Evolutionary conservation across 768 basidiomycete species (phyloP).

Genomic region (Candolleomyces efflorescens): DNA sequence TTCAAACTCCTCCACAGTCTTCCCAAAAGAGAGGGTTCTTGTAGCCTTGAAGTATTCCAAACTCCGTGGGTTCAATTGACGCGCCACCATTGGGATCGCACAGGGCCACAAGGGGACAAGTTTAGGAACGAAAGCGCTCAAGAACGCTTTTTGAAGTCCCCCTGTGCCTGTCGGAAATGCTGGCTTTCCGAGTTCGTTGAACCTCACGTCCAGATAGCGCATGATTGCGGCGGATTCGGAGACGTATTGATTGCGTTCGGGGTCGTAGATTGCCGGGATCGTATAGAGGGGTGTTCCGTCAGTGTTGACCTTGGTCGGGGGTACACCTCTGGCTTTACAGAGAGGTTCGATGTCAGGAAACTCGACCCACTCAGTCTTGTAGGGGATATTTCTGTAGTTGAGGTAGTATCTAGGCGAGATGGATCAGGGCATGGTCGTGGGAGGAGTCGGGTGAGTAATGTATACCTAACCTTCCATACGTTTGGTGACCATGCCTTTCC

Average conservation of each 20-base stretch:
- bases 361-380: conserved; percentile 41
- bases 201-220: conserved; percentile 10
- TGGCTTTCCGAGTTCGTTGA: conserved; percentile 4
- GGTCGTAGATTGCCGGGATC: conserved; percentile 9
- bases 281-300: conserved; percentile 11
- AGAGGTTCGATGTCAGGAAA: conserved; percentile 35
- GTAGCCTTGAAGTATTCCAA: conserved; percentile 32
- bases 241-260: conserved; percentile 1
- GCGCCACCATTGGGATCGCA: conserved; percentile 15
- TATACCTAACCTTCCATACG: conserved; percentile 32
- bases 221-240: conserved; percentile 11
- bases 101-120: conserved; percentile 16
- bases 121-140: conserved; percentile 13
- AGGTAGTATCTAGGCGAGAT: conserved; percentile 18
- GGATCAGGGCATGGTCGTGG: background rate
- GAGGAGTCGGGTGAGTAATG: background rate
- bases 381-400: conserved; percentile 30
- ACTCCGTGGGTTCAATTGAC: conserved; percentile 18
- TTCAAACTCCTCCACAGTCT: conserved; percentile 30
- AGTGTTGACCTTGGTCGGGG: conserved; percentile 21
- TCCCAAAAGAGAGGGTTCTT: conserved; percentile 27
- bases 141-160: conserved; percentile 37
- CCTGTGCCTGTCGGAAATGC: conserved; percentile 29
- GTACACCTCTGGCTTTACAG: conserved; percentile 26
- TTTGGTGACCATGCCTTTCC: conserved; percentile 34